Evolutionary conservation across 1,284 basidiomycete species (phyloP).

Genomic region (Pholiota adiposa): DNA sequence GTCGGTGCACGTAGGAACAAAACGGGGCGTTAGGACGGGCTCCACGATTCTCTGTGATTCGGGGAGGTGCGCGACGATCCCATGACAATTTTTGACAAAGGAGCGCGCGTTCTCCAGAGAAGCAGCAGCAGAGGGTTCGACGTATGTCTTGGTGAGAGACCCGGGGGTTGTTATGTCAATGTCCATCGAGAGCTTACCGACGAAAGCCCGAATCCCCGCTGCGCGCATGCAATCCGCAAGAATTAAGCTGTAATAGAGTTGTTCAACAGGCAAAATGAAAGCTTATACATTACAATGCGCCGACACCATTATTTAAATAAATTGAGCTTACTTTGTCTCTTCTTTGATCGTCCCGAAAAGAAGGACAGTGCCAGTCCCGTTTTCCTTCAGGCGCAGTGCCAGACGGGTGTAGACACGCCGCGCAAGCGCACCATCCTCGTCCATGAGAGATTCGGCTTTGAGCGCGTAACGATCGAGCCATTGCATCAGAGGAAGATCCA

Average conservation of each 20-base stretch:
- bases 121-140: constrained; percentile 57
- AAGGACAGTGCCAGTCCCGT: constrained; percentile 76
- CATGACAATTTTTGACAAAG: constrained; percentile 60
- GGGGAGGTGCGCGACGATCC: constrained; percentile 44
- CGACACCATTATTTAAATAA: not conserved
- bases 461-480: constrained; percentile 83
- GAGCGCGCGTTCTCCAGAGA: constrained; percentile 55
- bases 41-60: constrained; percentile 59
- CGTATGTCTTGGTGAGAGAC: constrained; percentile 72
- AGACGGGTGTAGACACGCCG: constrained; percentile 68
- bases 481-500: constrained; percentile 82
- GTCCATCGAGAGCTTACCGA: constrained; percentile 89
- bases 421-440: constrained; percentile 63
- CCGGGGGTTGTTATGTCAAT: constrained; percentile 36
- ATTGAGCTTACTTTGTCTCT: constrained; percentile 70
- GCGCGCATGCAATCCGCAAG: constrained; percentile 73
- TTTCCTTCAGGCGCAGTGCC: constrained; percentile 63
- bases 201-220: constrained; percentile 75
- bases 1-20: constrained; percentile 81
- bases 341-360: constrained; percentile 83
- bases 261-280: not conserved
- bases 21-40: constrained; percentile 83
- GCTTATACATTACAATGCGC: not conserved
- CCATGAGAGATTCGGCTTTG: constrained; percentile 77
- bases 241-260: constrained; percentile 58